phyloP scores from a whole-genome alignment of 768 basidiomycete genomes.

The Pleurotus citrinopileatus region DNA sequence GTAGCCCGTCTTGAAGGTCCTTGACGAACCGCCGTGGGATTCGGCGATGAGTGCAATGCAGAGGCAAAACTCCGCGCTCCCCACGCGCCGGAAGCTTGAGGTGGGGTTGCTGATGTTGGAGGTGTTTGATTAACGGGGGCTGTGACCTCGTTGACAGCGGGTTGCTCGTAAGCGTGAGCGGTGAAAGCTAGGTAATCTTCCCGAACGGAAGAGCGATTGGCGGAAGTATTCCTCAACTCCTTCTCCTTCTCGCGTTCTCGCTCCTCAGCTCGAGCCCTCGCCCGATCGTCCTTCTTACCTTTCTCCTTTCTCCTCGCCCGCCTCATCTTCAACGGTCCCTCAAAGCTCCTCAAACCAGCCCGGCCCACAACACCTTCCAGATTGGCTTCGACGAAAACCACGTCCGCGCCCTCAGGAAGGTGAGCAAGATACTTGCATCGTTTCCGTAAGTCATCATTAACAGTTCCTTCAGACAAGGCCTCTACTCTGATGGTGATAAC shows the following conservation, averaged over 20 bases:
- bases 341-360: conserved; percentile 79
- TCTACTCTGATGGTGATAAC: conserved; percentile 80
- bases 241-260: conserved; percentile 60
- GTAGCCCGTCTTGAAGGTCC: conserved; percentile 16
- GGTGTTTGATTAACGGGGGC: conserved; percentile 14
- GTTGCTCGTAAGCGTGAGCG: conserved; percentile 17
- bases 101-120: not conserved
- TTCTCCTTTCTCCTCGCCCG: conserved; percentile 76
- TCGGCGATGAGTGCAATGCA: conserved; percentile 55
- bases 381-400: conserved; percentile 91
- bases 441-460: conserved; percentile 92
- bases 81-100: conserved; percentile 58
- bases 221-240: conserved; percentile 13
- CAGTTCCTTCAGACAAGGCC: conserved; percentile 67
- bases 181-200: conserved; percentile 7
- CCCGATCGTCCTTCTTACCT: conserved; percentile 82
- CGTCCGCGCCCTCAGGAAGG: conserved; percentile 87
- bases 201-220: conserved; percentile 14
- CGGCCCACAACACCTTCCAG: conserved; percentile 72
- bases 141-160: conserved; percentile 22
- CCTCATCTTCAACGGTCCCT: conserved; percentile 76
- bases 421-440: conserved; percentile 96
- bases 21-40: conserved; percentile 13
- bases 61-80: conserved; percentile 81
- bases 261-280: conserved; percentile 75